Conservation (phyloP, 768 basidiomycete genomes). For the Boletus barrowsii region DNA sequence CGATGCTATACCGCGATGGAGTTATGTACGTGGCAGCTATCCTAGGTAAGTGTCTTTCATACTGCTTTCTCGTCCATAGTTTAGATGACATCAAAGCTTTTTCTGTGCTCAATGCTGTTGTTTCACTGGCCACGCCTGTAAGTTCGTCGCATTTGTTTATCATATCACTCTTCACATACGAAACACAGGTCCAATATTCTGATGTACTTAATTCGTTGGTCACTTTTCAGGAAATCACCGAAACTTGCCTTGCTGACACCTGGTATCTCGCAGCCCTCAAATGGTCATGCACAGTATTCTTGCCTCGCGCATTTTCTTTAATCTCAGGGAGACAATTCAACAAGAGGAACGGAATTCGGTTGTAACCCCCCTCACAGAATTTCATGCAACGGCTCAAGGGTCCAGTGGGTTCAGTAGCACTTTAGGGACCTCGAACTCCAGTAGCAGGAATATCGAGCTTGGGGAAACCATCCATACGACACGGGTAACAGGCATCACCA, state of each 20-base stretch:
- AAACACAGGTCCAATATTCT: conserved; percentile 11
- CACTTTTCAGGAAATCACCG: not conserved
- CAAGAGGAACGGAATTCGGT: not conserved
- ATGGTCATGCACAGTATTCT: conserved; percentile 23
- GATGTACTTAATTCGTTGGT: conserved; percentile 19
- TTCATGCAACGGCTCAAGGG: conserved; percentile 1
- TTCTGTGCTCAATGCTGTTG: conserved; percentile 16
- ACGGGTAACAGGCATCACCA: not conserved
- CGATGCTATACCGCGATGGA: conserved; percentile 17
- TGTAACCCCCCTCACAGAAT: conserved; percentile 4
- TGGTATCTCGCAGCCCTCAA: conserved; percentile 11
- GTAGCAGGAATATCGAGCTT: not conserved
- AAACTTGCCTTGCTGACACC: not conserved
- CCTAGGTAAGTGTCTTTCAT: conserved; percentile 2
- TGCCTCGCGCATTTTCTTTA: conserved; percentile 25
- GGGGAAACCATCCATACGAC: not conserved
- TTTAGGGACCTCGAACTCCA: not conserved
- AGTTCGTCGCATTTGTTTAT: not conserved
- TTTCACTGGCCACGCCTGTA: conserved; percentile 7
- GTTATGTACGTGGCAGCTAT: conserved; percentile 18
- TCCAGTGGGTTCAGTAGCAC: conserved; percentile 2
- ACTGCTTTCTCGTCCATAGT: not conserved
- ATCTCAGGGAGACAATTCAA: conserved; percentile 19
- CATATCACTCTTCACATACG: not conserved
- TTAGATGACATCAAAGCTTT: conserved; percentile 8